Percentiles rank a stretch among this genome's conserved stretches.
These are phyloP conservation scores for Tephrocybe sp. DNA, from an alignment of 768 basidiomycete genomes.

Conservation along the genomic window DNA sequence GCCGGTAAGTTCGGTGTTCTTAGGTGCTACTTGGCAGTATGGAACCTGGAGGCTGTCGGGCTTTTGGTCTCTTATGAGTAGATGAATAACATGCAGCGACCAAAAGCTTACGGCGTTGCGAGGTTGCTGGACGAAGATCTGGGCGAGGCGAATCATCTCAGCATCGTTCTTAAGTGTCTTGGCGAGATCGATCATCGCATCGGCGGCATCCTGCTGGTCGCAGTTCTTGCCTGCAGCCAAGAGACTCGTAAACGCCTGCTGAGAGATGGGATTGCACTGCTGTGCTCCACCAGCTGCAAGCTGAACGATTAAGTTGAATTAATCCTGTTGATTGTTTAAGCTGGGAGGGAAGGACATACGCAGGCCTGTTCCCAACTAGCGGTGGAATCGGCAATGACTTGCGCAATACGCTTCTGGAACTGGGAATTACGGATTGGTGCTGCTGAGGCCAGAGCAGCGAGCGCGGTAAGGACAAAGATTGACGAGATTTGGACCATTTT, in stretches of 20 bases:
- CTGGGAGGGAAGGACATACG: constrained; percentile 30
- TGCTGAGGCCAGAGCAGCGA: constrained; percentile 27
- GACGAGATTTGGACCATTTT: constrained; percentile 31
- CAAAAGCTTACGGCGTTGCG: constrained; percentile 48
- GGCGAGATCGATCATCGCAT: constrained; percentile 50
- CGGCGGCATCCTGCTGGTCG: constrained; percentile 49
- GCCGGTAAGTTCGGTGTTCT: constrained; percentile 47
- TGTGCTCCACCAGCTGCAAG: constrained; percentile 41
- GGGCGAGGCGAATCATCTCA: constrained; percentile 45
- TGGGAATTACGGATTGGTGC: constrained; percentile 22
- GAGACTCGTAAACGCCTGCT: constrained; percentile 43
- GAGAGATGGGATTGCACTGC: constrained; percentile 47
- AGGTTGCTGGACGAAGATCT: constrained; percentile 51
- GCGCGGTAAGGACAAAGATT: constrained; percentile 28
- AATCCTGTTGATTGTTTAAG: not conserved
- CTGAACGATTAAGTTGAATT: constrained; percentile 20
- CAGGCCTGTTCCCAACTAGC: constrained; percentile 52
- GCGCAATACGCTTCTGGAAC: constrained; percentile 46
- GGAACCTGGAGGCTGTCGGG: constrained; percentile 46
- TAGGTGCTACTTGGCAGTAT: constrained; percentile 50
- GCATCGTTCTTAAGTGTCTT: constrained; percentile 37
- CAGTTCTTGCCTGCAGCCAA: constrained; percentile 44
- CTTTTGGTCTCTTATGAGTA: constrained; percentile 16
- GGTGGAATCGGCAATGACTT: constrained; percentile 47
- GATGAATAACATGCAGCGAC: constrained; percentile 1